phyloP scores from a whole-genome alignment of 2,329 filamentous ascomycete genomes.

The Phaeosphaeriaceae sp. region DNA sequence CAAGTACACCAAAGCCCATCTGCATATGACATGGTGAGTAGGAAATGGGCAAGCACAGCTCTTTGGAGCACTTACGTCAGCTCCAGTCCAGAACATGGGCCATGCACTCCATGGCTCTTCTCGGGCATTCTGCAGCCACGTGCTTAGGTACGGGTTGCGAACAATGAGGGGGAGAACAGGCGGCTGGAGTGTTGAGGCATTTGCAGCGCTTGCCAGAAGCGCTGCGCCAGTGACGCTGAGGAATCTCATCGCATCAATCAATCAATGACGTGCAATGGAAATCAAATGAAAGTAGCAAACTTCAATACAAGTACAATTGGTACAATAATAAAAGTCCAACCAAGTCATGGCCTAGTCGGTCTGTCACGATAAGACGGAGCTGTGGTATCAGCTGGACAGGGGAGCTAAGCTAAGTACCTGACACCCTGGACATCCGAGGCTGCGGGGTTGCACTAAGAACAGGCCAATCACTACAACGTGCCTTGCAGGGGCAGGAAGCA shows the following conservation, averaged over 20 bases:
- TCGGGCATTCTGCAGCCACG: conserved; percentile 69
- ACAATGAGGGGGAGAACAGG: conserved; percentile 59
- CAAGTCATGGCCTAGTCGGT: not conserved
- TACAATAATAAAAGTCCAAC: not conserved
- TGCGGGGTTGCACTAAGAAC: conserved; percentile 14
- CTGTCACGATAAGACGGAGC: not conserved
- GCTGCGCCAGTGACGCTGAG: conserved; percentile 28
- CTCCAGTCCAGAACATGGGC: conserved; percentile 85
- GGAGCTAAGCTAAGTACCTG: conserved; percentile 13
- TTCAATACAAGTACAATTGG: too few species aligned
- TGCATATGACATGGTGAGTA: conserved; percentile 31
- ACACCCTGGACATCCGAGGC: too few species aligned
- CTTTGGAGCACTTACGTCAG: conserved; percentile 55
- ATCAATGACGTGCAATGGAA: not conserved
- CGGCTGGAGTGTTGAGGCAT: conserved; percentile 62
- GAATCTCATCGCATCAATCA: conserved; percentile 35
- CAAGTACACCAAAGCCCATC: conserved; percentile 69
- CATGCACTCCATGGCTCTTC: conserved; percentile 80
- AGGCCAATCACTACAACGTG: conserved; percentile 31
- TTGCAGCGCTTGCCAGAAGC: conserved; percentile 52
- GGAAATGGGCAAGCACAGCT: too few species aligned
- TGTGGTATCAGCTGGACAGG: conserved; percentile 21
- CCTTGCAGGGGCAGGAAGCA: conserved; percentile 34
- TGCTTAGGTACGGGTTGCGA: conserved; percentile 59
- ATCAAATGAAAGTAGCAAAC: too few species aligned